Evolutionary conservation across 2,329 filamentous ascomycete species (phyloP).

Genomic region (Laburnicola sp.): DNA sequence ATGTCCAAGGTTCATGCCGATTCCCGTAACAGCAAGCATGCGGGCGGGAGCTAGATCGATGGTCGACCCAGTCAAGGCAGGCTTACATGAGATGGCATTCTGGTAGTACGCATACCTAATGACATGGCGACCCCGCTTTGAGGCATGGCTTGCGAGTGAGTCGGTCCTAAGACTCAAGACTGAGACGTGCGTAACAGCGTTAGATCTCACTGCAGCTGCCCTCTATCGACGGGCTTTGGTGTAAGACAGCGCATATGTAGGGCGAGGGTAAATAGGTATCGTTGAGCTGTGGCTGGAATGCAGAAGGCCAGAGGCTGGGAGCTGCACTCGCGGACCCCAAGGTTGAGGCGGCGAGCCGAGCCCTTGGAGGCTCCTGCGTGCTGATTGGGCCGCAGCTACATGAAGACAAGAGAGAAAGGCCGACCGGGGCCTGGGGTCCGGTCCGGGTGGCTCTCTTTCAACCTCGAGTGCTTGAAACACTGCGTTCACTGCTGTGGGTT

Average conservation of each 20-base stretch:
- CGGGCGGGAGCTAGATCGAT: too few species aligned
- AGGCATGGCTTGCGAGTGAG: not conserved
- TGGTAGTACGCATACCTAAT: not conserved
- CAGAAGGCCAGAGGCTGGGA: not conserved
- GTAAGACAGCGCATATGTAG: too few species aligned
- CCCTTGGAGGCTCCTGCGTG: not conserved
- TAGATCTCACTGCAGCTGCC: too few species aligned
- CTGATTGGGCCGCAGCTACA: constrained; percentile 10
- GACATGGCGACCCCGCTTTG: not conserved
- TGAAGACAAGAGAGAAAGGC: constrained; percentile 10
- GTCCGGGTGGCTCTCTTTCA: constrained; percentile 14
- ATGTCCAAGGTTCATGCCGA: too few species aligned
- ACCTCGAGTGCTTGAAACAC: constrained; percentile 16
- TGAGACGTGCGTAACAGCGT: too few species aligned
- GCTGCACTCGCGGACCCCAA: not conserved
- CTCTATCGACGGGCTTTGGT: too few species aligned
- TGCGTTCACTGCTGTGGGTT: not conserved
- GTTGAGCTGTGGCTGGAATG: not conserved
- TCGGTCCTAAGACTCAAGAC: too few species aligned
- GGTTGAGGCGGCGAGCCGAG: not conserved
- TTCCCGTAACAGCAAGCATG: too few species aligned
- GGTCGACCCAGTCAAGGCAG: too few species aligned
- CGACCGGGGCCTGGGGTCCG: constrained; percentile 12
- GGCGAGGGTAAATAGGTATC: too few species aligned
- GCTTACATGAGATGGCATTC: constrained; percentile 4